Evolutionary conservation across 345 rosid species (phyloP).

Genomic region (Microcos paniculata): DNA sequence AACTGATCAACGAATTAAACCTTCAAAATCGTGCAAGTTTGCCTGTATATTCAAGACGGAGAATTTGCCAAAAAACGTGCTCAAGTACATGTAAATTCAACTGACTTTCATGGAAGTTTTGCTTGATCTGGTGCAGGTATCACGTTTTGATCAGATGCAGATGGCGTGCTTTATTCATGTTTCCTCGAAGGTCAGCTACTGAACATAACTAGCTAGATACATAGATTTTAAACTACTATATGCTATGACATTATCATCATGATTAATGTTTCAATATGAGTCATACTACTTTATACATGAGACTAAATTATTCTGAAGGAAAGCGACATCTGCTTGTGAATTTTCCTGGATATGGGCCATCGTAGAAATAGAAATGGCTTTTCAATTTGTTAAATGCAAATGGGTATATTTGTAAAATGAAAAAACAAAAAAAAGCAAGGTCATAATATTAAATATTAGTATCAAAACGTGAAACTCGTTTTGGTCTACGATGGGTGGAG

Average conservation of each 20-base stretch:
- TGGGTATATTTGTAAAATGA: neutral
- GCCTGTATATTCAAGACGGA: neutral
- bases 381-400: neutral
- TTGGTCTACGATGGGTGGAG: neutral
- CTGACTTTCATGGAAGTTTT: neutral
- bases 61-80: neutral
- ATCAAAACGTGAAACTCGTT: constrained; percentile 30
- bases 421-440: neutral
- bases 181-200: constrained; percentile 6
- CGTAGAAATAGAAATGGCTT: neutral
- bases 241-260: neutral
- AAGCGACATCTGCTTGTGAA: constrained; percentile 8
- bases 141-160: constrained; percentile 2
- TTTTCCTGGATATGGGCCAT: constrained; percentile 13
- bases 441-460: neutral
- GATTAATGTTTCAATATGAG: neutral
- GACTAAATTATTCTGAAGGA: neutral
- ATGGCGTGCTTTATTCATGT: neutral
- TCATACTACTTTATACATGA: neutral
- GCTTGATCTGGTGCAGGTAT: neutral
- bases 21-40: neutral
- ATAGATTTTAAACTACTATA: too few relatives aligned
- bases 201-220: too few relatives aligned
- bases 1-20: neutral
- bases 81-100: neutral